Evolutionary conservation across 2,329 filamentous ascomycete genomes (phyloP), one percentile per base, ranked within the genome.

Genomic region (Leptosphaerulina australis): DNA sequence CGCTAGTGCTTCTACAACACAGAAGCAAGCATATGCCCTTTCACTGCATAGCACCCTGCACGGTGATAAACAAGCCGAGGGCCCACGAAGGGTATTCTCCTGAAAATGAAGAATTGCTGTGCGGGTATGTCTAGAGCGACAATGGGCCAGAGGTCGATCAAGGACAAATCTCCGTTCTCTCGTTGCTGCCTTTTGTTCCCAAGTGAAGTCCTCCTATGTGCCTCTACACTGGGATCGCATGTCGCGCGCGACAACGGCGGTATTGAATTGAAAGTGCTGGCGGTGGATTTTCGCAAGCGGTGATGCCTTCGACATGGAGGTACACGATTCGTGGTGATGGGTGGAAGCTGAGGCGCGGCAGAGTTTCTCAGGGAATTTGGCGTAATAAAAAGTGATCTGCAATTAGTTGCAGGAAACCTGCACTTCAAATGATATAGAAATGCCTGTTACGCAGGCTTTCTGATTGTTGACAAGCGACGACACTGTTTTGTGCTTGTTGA

Each of bases 11-110:
- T 43, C 51, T 43, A 54, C 52, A 37, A 52, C 50, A 51, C 56
- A 56, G 46, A 53, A 59, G 63, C 60, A 58, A 59, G 47, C 59
- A 64, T 63, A 52, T 46, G 61, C 64, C 25, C 56, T 34, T 50
- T 56, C 56, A 59, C 63, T 53, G 59, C 57, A 60, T 55, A 51
- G 49, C 56, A 53, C 53, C 51, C 41, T 50, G 47, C 53, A 51
- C 43, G 48, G 55, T 26, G 37, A 28, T 43, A 41, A 50, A 53
- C 46, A 48, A 39, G 40, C 35, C 31, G n/a, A 25, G 11, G 15
- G 36, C 21, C 41, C 21, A 31, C 31, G 33, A 31, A 37, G 10
- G 36, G 30, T 36, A n/a, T 36, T 21, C 26, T 28, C 26, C 18
- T 17, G 31, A 28, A 11, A 21, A n/a, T 17, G 24, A 28, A 36